These are phyloP conservation scores for Alternaria ethzedia DNA, from an alignment of 2,329 filamentous ascomycete genomes.

Conservation along the genomic window DNA sequence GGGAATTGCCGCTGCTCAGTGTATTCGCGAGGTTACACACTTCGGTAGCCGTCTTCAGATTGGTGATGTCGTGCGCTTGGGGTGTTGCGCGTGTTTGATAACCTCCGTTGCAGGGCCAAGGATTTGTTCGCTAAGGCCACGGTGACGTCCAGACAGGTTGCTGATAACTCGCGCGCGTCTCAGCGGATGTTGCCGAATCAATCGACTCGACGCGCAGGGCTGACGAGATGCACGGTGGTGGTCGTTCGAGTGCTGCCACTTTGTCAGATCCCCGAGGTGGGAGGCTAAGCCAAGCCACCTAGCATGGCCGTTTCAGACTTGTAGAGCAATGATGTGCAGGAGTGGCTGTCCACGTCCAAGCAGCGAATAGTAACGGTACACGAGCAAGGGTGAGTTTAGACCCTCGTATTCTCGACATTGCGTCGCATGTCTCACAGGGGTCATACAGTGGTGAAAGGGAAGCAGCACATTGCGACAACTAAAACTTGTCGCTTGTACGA, in stretches of 20 bases:
- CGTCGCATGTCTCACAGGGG: background rate
- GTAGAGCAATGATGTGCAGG: constrained; percentile 31
- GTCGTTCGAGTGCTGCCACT: constrained; percentile 21
- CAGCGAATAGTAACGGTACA: constrained; percentile 1
- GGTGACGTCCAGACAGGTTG: constrained; percentile 34
- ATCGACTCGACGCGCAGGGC: constrained; percentile 29
- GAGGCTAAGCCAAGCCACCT: constrained; percentile 31
- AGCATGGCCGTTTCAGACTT: constrained; percentile 36
- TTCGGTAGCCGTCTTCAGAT: constrained; percentile 10
- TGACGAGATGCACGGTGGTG: constrained; percentile 17
- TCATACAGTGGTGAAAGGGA: background rate
- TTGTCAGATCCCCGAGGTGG: constrained; percentile 20
- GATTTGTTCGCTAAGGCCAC: constrained; percentile 45
- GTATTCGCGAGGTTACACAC: constrained; percentile 6
- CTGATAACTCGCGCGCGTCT: constrained; percentile 31
- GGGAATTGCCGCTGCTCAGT: constrained; percentile 22
- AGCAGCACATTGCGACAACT: background rate
- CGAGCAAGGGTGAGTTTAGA: background rate
- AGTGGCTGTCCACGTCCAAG: constrained; percentile 13
- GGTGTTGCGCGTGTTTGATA: constrained; percentile 29
- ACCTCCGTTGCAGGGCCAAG: constrained; percentile 25
- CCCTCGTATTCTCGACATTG: background rate
- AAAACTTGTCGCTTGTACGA: no score
- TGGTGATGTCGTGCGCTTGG: constrained; percentile 14
- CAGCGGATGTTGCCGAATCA: constrained; percentile 28